These are phyloP conservation scores for Dictyostelium purpureum DNA, from an alignment of 78 protist species.

Conservation along the genomic window DNA sequence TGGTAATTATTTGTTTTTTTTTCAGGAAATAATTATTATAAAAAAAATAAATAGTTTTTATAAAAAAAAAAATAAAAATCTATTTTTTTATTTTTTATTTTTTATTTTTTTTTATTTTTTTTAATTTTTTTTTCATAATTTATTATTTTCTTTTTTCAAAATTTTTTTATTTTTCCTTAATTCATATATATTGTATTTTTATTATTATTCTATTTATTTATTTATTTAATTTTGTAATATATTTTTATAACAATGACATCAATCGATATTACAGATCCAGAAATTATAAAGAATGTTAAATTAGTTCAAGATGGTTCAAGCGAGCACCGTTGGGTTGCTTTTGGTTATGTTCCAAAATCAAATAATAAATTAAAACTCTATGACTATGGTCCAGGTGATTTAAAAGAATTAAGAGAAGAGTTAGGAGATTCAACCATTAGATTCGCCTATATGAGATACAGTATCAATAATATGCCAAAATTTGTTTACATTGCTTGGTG, in stretches of 20 bases:
- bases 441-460: constrained; percentile 57
- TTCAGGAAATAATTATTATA: background rate
- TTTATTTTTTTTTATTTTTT: background rate
- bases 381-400: constrained; percentile 71
- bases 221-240: background rate
- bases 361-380: constrained; percentile 50
- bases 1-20: background rate
- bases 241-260: constrained; percentile 28
- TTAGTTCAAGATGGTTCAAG: constrained; percentile 47
- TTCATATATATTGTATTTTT: background rate
- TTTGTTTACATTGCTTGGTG: constrained; percentile 74
- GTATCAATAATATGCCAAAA: constrained; percentile 70
- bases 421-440: constrained; percentile 64
- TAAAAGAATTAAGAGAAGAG: constrained; percentile 70
- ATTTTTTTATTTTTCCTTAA: background rate
- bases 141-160: background rate
- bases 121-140: background rate
- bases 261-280: constrained; percentile 54
- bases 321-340: constrained; percentile 29
- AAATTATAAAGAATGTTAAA: constrained; percentile 23
- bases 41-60: background rate
- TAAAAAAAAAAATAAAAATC: background rate
- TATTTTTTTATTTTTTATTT: background rate
- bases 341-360: constrained; percentile 77
- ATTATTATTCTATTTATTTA: background rate